A percentile compares a stretch with the other conserved stretches of the same genome.
Conservation (phyloP, 108 stramenopile genomes). For the Conticribra weissflogii region DNA sequence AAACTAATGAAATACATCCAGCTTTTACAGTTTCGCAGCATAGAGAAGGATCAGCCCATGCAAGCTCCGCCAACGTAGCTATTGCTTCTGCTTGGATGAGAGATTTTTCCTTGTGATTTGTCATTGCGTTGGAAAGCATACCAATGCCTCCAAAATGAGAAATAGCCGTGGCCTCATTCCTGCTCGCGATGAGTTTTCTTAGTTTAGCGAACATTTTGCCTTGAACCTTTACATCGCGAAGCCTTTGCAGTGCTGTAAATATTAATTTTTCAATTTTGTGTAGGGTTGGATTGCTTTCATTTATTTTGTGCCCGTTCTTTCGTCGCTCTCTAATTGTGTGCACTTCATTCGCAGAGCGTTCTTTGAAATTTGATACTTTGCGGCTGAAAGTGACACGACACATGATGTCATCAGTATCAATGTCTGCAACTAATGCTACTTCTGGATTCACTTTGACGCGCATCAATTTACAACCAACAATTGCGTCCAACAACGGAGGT, state of each 20-base stretch:
- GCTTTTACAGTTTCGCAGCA: slow-evolving; percentile 1
- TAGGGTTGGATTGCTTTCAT: not conserved
- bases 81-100: slow-evolving; percentile 31
- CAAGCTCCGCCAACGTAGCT: slow-evolving; percentile 23
- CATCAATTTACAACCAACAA: slow-evolving; percentile 13
- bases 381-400: slow-evolving; percentile 12
- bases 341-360: no score
- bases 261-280: slow-evolving; percentile 20
- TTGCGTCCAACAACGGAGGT: no score
- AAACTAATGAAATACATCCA: slow-evolving; percentile 22
- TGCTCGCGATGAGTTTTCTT: slow-evolving; percentile 14
- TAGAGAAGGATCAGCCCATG: slow-evolving; percentile 18
- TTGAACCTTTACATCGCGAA: slow-evolving; percentile 10
- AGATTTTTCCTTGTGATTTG: slow-evolving; percentile 5
- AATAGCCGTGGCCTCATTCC: not conserved
- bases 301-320: not conserved
- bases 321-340: not conserved
- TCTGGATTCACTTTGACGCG: slow-evolving; percentile 11
- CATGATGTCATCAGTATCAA: slow-evolving; percentile 1
- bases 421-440: slow-evolving; percentile 10
- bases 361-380: no score
- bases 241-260: not conserved
- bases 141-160: slow-evolving; percentile 11
- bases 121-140: slow-evolving; percentile 23
- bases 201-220: slow-evolving; percentile 4